These are phyloP conservation scores for Kodamaea hsintzibuensis DNA, from an alignment of 805 yeast species.

Conservation along the genomic window DNA sequence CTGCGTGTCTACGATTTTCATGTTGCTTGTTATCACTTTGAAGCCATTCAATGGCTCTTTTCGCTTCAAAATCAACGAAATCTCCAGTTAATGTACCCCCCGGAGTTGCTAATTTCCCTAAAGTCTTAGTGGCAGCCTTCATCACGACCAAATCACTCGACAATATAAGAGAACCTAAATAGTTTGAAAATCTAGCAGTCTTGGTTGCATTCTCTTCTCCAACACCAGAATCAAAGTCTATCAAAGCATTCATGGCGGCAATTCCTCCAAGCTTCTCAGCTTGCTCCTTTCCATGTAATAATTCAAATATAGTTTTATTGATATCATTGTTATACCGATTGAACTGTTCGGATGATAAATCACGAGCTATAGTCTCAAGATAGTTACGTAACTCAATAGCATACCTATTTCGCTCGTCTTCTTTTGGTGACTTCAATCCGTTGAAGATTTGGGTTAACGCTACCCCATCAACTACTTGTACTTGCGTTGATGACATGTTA, in stretches of 20 bases:
- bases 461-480: constrained; percentile 46
- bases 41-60: constrained; percentile 86
- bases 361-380: constrained; percentile 73
- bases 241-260: constrained; percentile 83
- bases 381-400: constrained; percentile 72
- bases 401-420: constrained; percentile 49
- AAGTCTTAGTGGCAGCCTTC: constrained; percentile 80
- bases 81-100: constrained; percentile 90
- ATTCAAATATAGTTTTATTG: constrained; percentile 82
- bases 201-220: constrained; percentile 82
- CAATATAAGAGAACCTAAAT: constrained; percentile 75
- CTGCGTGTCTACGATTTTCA: constrained; percentile 87
- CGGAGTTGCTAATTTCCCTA: constrained; percentile 86
- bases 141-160: constrained; percentile 82
- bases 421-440: constrained; percentile 47
- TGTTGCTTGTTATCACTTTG: constrained; percentile 73
- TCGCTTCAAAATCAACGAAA: constrained; percentile 89
- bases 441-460: constrained; percentile 53
- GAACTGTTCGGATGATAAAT: constrained; percentile 77
- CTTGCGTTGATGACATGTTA: constrained; percentile 25
- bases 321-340: constrained; percentile 80
- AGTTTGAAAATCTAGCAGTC: constrained; percentile 89
- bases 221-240: constrained; percentile 76
- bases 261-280: constrained; percentile 85
- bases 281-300: constrained; percentile 72